Conservation (phyloP, 345 rosid species). For the Cardiospermum halicacabum region DNA sequence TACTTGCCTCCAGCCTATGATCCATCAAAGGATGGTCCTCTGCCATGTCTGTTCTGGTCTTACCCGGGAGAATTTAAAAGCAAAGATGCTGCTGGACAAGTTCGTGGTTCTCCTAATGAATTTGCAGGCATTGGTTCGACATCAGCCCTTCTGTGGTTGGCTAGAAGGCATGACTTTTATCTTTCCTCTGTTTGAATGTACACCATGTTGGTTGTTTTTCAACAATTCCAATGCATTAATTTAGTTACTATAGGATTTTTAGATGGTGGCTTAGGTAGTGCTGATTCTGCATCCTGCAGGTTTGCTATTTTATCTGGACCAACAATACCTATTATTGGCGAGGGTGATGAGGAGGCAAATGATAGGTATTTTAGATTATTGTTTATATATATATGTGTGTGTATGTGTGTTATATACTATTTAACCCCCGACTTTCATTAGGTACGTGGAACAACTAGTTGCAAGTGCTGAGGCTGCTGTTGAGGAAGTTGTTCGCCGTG, state of each 20-base stretch:
- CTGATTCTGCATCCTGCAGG: conserved; percentile 37
- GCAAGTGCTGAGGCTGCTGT: conserved; percentile 99
- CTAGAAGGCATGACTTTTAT: conserved; percentile 66
- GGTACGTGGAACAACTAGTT: conserved; percentile 94
- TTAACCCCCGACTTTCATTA: conserved; percentile 24
- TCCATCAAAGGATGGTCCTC: conserved; percentile 85
- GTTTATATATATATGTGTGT: neutral
- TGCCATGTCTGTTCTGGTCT: conserved; percentile 94
- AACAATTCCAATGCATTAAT: conserved; percentile 14
- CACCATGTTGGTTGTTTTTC: conserved; percentile 7
- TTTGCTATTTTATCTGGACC: conserved; percentile 97
- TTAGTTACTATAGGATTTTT: conserved; percentile 6
- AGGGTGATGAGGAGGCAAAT: conserved; percentile 96
- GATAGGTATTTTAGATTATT: conserved; percentile 51
- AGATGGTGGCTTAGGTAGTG: conserved; percentile 17
- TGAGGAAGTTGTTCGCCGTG: conserved; percentile 85
- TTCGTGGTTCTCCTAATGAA: conserved; percentile 99
- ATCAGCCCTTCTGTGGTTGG: conserved; percentile 95
- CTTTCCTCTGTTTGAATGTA: conserved; percentile 3
- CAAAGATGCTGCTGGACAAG: conserved; percentile 99
- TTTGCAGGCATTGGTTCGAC: conserved; percentile 95
- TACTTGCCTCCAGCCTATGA: conserved; percentile 92
- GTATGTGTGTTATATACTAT: too few species aligned
- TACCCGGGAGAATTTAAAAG: conserved; percentile 99
- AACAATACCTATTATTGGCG: conserved; percentile 96